Conservation (phyloP, 2,329 filamentous ascomycete species). For the Venturia effusa region DNA sequence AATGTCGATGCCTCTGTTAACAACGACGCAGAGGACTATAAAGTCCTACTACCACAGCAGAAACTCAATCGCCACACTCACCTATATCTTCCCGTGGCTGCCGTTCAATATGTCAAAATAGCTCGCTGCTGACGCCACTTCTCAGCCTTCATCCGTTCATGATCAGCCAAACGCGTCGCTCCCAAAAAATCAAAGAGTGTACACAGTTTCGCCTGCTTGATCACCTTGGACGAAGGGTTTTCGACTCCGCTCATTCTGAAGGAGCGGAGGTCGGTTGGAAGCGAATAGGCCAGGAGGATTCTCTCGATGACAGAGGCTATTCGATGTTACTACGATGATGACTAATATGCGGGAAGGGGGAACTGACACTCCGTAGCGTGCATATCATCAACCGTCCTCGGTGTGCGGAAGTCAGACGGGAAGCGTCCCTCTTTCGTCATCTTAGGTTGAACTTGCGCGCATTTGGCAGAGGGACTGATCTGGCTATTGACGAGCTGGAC, state of each 20-base stretch:
- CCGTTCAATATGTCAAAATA: not conserved
- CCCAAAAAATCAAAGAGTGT: conserved; percentile 20
- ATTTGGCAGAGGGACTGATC: conserved; percentile 15
- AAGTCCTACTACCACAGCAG: not conserved
- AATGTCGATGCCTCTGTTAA: not conserved
- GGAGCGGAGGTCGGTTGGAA: conserved; percentile 18
- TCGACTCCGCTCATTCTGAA: conserved; percentile 14
- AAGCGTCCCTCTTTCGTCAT: conserved; percentile 21
- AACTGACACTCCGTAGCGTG: conserved; percentile 18
- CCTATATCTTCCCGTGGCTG: too few species aligned
- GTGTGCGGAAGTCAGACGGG: conserved; percentile 20
- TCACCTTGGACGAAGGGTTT: conserved; percentile 13
- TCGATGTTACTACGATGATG: not conserved
- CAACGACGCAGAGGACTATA: not conserved
- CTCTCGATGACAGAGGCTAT: conserved; percentile 19
- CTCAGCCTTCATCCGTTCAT: conserved; percentile 14
- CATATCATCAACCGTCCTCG: conserved; percentile 18
- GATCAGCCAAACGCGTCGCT: conserved; percentile 17
- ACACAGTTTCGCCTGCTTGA: conserved; percentile 18
- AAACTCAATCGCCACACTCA: not conserved
- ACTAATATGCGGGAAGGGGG: not conserved
- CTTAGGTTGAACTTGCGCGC: conserved; percentile 24
- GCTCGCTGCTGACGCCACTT: not conserved
- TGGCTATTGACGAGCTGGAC: conserved; percentile 21
- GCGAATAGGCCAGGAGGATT: conserved; percentile 21